Base-by-base conservation (phyloP, 495 filamentous ascomycete genomes). In the Jackrogersella multiformis region DNA sequence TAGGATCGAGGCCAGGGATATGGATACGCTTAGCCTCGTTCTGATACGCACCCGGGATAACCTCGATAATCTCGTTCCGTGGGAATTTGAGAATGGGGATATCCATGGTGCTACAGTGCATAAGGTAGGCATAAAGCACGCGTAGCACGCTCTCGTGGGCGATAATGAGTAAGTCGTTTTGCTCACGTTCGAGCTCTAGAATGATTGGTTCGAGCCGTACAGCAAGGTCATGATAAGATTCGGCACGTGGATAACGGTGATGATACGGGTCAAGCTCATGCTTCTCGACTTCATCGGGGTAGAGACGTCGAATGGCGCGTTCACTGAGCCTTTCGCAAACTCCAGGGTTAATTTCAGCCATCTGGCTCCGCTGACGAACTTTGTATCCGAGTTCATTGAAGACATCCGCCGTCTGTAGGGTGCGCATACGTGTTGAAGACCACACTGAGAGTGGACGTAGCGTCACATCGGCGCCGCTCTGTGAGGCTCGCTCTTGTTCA, bases 131-230 rank as follows among this genome's bases (percentile, higher is more conserved):
- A 73, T 98, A 99, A 21, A 99, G 82, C 39, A 99, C 96, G 48
- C 96, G 91, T 45, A 99, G 81, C 10, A 99, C 96, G 61, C 91
- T 94, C 77, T 99, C 96, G 73, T 99, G 96, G 12, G 96, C 96
- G 74, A 99, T 97, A 66, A 99, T 97, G 26, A 99, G 82, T 36
- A 99, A 83, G 77, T 99, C 96, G 61, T 96, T 96, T 73, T 97
- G 91, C 75, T 99, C 95, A 32, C 96, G 90, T 78, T 99, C 96
- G 2, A 99, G 85, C 77, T 99, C 96, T 8, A 99, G 86, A 76
- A 99, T 99, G 63, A 99, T 95, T 7, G 96, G 96, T 77, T 99
- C 96, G n/a, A 98, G 87, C 18, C 96, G 91, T 57, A 98, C 95
- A 21, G 96, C 96, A 36, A 99, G 87, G 74, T 99, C 95, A 76